Conservation (phyloP, 1,139 yeast species). For the Pichia sp. region DNA sequence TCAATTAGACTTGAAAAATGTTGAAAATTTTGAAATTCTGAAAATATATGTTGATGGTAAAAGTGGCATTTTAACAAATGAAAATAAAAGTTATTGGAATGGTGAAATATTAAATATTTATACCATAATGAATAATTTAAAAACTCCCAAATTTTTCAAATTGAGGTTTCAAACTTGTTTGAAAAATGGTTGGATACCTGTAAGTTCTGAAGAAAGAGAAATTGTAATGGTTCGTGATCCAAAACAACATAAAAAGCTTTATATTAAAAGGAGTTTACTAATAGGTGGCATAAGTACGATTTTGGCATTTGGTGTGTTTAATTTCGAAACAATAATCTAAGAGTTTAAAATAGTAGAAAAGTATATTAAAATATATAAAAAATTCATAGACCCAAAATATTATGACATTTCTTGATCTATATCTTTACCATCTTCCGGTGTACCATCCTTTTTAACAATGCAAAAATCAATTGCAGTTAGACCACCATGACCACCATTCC, state of each 20-base stretch:
- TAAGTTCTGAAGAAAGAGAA: slow-evolving; percentile 3
- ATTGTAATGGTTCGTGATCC: slow-evolving; percentile 5
- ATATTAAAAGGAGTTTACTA: background rate
- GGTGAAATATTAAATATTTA: slow-evolving; percentile 6
- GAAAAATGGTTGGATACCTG: slow-evolving; percentile 9
- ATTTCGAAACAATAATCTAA: background rate
- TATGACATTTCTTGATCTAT: slow-evolving; percentile 12
- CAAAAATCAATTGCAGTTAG: slow-evolving; percentile 51
- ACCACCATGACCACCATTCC: slow-evolving; percentile 88
- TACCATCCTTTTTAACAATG: slow-evolving; percentile 31
- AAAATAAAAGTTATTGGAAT: slow-evolving; percentile 2
- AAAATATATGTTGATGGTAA: slow-evolving; percentile 35
- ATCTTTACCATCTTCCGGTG: slow-evolving; percentile 18
- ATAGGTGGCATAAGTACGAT: background rate
- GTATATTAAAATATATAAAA: background rate
- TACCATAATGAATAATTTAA: background rate
- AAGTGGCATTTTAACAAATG: slow-evolving; percentile 1
- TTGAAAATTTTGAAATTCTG: slow-evolving; percentile 34
- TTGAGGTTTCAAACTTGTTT: background rate
- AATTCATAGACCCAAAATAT: background rate
- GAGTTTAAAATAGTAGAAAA: background rate
- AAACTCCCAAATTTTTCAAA: slow-evolving; percentile 1
- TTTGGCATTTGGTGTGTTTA: background rate
- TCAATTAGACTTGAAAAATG: background rate
- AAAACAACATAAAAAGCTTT: background rate